A percentile compares a stretch with the other conserved stretches of the same genome.
These are phyloP conservation scores for Calocera cornea DNA, from an alignment of 768 basidiomycete species.

Conservation along the genomic window DNA sequence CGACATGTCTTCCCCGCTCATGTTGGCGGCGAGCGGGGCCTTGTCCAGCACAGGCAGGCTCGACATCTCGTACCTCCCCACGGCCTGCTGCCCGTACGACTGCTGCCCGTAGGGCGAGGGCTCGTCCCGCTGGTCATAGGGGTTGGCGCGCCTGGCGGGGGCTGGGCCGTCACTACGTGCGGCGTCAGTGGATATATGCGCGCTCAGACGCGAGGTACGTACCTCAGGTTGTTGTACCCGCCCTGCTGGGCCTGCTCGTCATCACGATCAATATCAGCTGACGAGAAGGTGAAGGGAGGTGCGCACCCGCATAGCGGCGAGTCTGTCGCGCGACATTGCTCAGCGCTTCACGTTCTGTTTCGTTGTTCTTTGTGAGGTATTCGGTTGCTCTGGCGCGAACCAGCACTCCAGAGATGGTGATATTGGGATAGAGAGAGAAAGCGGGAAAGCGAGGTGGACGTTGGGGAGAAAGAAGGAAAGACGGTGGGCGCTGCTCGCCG, in stretches of 20 bases:
- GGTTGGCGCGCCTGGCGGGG: not conserved
- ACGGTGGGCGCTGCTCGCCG: not conserved
- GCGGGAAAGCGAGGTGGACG: not conserved
- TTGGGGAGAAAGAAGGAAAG: not conserved
- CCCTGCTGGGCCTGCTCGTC: not conserved
- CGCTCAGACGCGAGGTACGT: not conserved
- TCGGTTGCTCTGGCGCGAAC: not conserved
- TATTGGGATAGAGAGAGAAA: not conserved
- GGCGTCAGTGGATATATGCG: not conserved
- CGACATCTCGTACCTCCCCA: not conserved
- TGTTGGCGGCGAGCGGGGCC: not conserved
- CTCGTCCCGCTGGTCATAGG: not conserved
- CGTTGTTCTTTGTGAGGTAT: not conserved
- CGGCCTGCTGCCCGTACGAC: not conserved
- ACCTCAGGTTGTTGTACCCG: conserved; percentile 1
- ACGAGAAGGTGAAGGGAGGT: not conserved
- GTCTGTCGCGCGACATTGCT: not conserved
- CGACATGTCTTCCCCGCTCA: not conserved
- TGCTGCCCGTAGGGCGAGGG: not conserved
- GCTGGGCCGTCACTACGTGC: not conserved
- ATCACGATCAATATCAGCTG: not conserved
- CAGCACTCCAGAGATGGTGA: conserved; percentile 5
- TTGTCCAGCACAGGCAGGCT: not conserved
- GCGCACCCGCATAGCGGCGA: not conserved
- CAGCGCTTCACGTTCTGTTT: not conserved